Percentiles rank a stretch among this genome's conserved stretches.
phyloP scores from a whole-genome alignment of 257 asterid genomes.

The Solanum sparsipilum region DNA sequence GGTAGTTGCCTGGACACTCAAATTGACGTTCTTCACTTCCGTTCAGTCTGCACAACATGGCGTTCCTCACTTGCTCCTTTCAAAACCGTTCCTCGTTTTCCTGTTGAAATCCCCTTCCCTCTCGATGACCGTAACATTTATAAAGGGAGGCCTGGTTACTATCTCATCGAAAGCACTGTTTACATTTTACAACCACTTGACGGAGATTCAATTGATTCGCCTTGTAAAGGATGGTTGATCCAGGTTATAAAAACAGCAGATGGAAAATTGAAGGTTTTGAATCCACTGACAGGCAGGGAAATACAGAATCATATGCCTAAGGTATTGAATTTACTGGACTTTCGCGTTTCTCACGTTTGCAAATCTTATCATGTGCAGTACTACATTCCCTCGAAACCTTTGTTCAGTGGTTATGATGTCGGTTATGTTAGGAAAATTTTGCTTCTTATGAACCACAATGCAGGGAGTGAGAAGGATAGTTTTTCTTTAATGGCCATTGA shows the following conservation, averaged over 20 bases:
- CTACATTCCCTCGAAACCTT: background rate
- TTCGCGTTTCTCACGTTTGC: background rate
- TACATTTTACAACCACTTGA: background rate
- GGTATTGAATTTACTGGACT: background rate
- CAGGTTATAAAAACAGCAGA: background rate
- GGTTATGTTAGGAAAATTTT: background rate
- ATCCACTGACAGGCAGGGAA: background rate
- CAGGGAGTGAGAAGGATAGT: background rate
- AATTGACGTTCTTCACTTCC: background rate
- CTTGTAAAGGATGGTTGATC: background rate
- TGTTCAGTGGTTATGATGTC: background rate
- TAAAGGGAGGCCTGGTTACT: background rate
- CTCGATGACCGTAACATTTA: background rate
- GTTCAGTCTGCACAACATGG: conserved; percentile 1
- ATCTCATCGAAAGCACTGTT: background rate
- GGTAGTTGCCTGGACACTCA: background rate
- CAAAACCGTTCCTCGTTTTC: background rate
- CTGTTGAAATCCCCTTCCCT: background rate
- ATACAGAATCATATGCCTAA: background rate
- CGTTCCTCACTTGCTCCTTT: background rate
- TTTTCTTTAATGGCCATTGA: background rate
- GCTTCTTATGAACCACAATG: background rate
- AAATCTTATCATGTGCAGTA: background rate
- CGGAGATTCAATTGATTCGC: background rate
- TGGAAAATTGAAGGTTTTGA: background rate